Conservation (phyloP, 2,329 filamentous ascomycete genomes). For the Cercospora beticola region DNA sequence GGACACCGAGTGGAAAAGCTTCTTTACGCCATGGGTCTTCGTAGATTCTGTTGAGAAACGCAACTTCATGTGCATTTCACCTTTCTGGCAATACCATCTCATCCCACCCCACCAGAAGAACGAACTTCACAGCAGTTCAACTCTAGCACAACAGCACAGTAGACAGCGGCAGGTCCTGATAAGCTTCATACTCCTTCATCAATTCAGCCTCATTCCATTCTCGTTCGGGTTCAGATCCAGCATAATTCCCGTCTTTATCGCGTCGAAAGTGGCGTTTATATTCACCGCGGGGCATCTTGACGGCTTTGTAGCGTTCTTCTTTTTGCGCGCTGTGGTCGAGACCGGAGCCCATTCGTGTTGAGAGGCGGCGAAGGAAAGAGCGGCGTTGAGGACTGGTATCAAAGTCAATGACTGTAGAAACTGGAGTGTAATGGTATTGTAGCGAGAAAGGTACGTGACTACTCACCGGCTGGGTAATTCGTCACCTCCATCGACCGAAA, state of each 20-base stretch:
- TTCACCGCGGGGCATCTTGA: constrained; percentile 36
- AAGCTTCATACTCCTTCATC: constrained; percentile 27
- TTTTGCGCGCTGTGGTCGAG: constrained; percentile 21
- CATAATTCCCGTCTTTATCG: constrained; percentile 32
- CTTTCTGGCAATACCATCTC: background rate
- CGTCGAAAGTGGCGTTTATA: constrained; percentile 31
- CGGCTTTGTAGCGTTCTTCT: constrained; percentile 30
- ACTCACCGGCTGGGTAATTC: constrained; percentile 27
- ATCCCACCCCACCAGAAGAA: background rate
- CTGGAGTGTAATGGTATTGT: background rate
- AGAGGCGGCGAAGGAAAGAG: constrained; percentile 31
- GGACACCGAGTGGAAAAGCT: background rate
- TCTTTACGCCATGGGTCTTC: background rate
- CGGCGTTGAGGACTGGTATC: constrained; percentile 27
- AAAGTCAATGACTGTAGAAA: background rate
- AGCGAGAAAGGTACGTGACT: background rate
- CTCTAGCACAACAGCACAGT: constrained; percentile 21
- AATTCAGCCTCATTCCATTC: constrained; percentile 32
- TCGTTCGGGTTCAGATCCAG: constrained; percentile 34
- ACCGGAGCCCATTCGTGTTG: constrained; percentile 26
- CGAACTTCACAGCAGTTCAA: background rate
- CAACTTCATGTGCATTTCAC: background rate
- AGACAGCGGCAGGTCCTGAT: constrained; percentile 28
- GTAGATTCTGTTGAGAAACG: background rate
- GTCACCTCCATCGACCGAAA: constrained; percentile 20